Evolutionary conservation across 441 rosid genomes (phyloP).

Genomic region (Adansonia grandidieri): DNA sequence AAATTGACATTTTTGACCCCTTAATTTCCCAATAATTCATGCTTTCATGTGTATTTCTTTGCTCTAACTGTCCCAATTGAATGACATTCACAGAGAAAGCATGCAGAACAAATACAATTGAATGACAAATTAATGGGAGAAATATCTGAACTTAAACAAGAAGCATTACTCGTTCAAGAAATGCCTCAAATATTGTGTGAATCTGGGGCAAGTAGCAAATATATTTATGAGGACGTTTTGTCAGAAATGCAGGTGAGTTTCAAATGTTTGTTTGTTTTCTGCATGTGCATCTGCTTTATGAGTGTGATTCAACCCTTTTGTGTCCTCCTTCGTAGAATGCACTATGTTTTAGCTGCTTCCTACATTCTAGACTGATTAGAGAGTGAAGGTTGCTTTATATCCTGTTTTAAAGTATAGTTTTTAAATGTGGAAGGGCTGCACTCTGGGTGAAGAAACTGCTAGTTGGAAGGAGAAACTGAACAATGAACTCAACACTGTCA

Average conservation of each 20-base stretch:
- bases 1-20: not conserved
- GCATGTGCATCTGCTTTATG: slow-evolving; percentile 2
- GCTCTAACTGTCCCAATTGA: slow-evolving; percentile 15
- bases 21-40: not conserved
- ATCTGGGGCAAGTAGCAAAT: slow-evolving; percentile 57
- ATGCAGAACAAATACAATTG: slow-evolving; percentile 53
- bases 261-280: not conserved
- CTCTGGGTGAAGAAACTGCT: slow-evolving; percentile 45
- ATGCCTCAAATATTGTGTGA: slow-evolving; percentile 53
- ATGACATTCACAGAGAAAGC: slow-evolving; percentile 52
- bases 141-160: slow-evolving; percentile 64
- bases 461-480: slow-evolving; percentile 46
- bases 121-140: slow-evolving; percentile 60
- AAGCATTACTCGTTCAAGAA: slow-evolving; percentile 44
- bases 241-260: slow-evolving; percentile 58
- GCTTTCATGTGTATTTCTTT: not conserved
- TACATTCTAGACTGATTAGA: slow-evolving; percentile 1
- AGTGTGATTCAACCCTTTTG: not conserved
- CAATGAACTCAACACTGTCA: slow-evolving; percentile 53
- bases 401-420: slow-evolving; percentile 46
- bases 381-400: slow-evolving; percentile 24
- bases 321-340: not conserved
- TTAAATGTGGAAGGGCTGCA: slow-evolving; percentile 59
- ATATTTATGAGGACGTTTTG: slow-evolving; percentile 52
- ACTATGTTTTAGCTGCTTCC: slow-evolving; percentile 6